A percentile compares a stretch with the other conserved stretches of the same genome.
These are phyloP conservation scores for Arctium lappa DNA, from an alignment of 129 eudicot species.

Conservation along the genomic window DNA sequence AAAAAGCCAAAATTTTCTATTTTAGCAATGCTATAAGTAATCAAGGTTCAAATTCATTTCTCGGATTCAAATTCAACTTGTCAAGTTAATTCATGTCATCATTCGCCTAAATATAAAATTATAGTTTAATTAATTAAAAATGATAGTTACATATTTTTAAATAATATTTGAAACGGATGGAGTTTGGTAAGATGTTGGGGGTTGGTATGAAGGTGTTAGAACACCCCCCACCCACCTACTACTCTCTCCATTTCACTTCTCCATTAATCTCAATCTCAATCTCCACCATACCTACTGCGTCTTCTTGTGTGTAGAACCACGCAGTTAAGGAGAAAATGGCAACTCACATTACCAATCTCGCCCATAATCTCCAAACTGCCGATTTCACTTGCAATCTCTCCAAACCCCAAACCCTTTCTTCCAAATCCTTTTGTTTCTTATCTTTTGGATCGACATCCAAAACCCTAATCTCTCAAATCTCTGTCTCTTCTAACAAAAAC, in stretches of 20 bases:
- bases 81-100: too few relatives aligned
- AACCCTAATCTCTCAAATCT: slow-evolving; percentile 29
- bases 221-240: slow-evolving; percentile 21
- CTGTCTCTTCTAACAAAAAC: slow-evolving; percentile 9
- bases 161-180: neutral
- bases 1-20: too few relatives aligned
- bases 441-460: slow-evolving; percentile 46
- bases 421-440: slow-evolving; percentile 31
- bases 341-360: slow-evolving; percentile 36
- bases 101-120: too few relatives aligned
- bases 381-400: slow-evolving; percentile 32
- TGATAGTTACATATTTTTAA: too few relatives aligned
- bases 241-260: neutral
- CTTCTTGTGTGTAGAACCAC: slow-evolving; percentile 11
- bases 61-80: too few relatives aligned
- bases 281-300: slow-evolving; percentile 12
- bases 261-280: neutral
- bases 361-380: slow-evolving; percentile 38
- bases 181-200: slow-evolving; percentile 27
- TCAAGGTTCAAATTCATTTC: too few relatives aligned
- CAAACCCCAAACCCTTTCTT: slow-evolving; percentile 36
- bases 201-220: slow-evolving; percentile 12
- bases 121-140: too few relatives aligned
- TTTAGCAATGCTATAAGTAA: too few relatives aligned
- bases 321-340: slow-evolving; percentile 41